Evolutionary conservation across 2,329 filamentous ascomycete species (phyloP), one percentile per base, ranked within the genome.

Genomic region (Ceratocystis destructans): DNA sequence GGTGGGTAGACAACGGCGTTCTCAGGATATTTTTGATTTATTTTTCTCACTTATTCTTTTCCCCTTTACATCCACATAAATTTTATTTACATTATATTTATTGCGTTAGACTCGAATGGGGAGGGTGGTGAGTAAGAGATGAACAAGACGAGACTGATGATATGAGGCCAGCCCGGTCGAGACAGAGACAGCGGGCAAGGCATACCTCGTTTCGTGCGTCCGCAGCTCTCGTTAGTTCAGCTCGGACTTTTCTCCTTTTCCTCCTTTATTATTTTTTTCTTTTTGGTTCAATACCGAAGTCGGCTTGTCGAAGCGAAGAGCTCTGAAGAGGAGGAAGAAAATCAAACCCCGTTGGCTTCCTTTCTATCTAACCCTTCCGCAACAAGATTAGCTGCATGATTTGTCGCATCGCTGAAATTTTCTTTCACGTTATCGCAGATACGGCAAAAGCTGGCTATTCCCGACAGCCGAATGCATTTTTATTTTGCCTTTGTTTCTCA

Each of bases 41-140:
- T 46, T 37, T 57, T 46, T 65, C 45, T 65, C 45, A 10, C 55
- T 64, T 33, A 7, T 55, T 57, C 65, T 22, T 64, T 67, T 67
- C 17, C 28, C n/a, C 61, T 64, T 44, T 48, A 20, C 28, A 61
- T 48, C 37, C 37, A 41, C 37, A 41, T 61, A 31, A 22, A 44
- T 62, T 62, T 41, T 22, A n/a, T 41, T 66, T 10, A 37, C 50
- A 46, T 31, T 50, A 20, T 55, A 20, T 53, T 46, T 22, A 22
- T 20, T 50, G 22, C 50, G 10, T 20, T 15, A 55, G 6, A 55
- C 10, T 5, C 5, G 45, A 48, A 10, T 48, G 20, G 45, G 45
- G 41, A n/a, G 45, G 37, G 10, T 41, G 37, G 37, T 2, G 8
- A 41, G 37, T 41, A 41, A 41, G 37, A 41, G 10, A 41, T 41